Evolutionary conservation across 306 rosid genomes (phyloP).

Genomic region (Corylus avellana): DNA sequence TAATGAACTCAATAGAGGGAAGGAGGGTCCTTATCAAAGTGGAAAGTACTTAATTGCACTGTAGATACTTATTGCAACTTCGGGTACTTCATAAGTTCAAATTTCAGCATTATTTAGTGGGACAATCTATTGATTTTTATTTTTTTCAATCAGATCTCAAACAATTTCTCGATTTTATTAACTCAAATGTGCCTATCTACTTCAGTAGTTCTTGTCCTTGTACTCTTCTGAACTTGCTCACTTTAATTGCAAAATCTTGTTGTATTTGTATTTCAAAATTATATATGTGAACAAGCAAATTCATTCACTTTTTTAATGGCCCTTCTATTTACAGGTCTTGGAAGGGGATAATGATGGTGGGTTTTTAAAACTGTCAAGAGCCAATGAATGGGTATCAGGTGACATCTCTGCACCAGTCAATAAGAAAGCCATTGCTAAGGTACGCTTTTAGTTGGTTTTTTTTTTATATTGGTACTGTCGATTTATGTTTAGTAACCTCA

Average conservation of each 20-base stretch:
- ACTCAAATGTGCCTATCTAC: conserved; percentile 9
- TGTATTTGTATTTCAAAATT: conserved; percentile 11
- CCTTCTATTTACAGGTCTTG: conserved; percentile 43
- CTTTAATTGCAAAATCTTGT: conserved; percentile 14
- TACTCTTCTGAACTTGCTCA: not conserved
- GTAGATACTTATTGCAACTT: not conserved
- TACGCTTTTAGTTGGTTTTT: conserved; percentile 29
- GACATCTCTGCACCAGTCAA: conserved; percentile 65
- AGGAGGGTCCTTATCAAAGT: not conserved
- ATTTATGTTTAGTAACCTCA: conserved; percentile 10
- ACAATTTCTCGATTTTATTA: conserved; percentile 9
- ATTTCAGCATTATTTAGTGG: not conserved
- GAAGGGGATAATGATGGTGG: conserved; percentile 51
- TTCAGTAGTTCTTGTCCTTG: conserved; percentile 10
- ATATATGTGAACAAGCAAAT: conserved; percentile 9
- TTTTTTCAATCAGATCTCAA: conserved; percentile 13
- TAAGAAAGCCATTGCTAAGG: conserved; percentile 68
- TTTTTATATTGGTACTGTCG: not conserved
- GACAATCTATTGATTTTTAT: not conserved
- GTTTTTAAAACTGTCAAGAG: conserved; percentile 69
- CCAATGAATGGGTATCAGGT: conserved; percentile 76
- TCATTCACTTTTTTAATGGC: conserved; percentile 18
- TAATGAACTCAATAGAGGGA: not conserved
- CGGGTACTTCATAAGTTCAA: not conserved
- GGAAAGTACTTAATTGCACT: not conserved